These are phyloP conservation scores for Pugionium dolabratum DNA, from an alignment of 345 rosid species.

Conservation along the genomic window DNA sequence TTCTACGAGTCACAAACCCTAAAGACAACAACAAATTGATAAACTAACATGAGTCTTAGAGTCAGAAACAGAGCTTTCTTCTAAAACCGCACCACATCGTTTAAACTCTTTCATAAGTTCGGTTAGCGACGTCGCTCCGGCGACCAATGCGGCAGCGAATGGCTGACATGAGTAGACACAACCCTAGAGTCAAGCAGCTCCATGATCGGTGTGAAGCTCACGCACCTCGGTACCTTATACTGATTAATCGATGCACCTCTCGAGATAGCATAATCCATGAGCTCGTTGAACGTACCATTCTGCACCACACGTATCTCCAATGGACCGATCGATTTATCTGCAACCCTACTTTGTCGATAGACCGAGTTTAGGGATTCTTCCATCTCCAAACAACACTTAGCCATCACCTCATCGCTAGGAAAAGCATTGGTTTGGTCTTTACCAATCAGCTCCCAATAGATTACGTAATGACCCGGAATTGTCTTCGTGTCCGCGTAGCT, in stretches of 20 bases:
- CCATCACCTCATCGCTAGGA: conserved; percentile 52
- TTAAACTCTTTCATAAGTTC: not conserved
- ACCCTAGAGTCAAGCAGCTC: conserved; percentile 75
- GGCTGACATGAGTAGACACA: conserved; percentile 74
- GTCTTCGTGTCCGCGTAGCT: conserved; percentile 69
- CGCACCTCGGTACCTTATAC: conserved; percentile 37
- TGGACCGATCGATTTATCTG: conserved; percentile 84
- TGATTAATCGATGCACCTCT: conserved; percentile 93
- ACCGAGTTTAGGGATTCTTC: conserved; percentile 79
- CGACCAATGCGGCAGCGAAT: conserved; percentile 66
- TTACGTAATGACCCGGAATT: conserved; percentile 86
- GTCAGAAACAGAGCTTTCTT: conserved; percentile 20
- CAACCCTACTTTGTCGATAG: conserved; percentile 81
- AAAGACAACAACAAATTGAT: conserved; percentile 9
- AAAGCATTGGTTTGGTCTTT: conserved; percentile 47
- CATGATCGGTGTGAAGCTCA: conserved; percentile 16
- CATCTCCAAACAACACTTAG: conserved; percentile 66
- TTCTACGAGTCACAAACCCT: conserved; percentile 33
- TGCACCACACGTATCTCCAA: conserved; percentile 76
- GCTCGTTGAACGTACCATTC: conserved; percentile 76
- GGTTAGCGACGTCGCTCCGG: conserved; percentile 49
- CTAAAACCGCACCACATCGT: conserved; percentile 11
- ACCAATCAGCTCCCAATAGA: conserved; percentile 72
- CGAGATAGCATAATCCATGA: conserved; percentile 42
- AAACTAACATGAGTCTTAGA: conserved; percentile 15